Percentiles rank a stretch among this genome's conserved stretches.
phyloP scores from a whole-genome alignment of 1,139 yeast genomes.

The Fermentozyma sake region DNA sequence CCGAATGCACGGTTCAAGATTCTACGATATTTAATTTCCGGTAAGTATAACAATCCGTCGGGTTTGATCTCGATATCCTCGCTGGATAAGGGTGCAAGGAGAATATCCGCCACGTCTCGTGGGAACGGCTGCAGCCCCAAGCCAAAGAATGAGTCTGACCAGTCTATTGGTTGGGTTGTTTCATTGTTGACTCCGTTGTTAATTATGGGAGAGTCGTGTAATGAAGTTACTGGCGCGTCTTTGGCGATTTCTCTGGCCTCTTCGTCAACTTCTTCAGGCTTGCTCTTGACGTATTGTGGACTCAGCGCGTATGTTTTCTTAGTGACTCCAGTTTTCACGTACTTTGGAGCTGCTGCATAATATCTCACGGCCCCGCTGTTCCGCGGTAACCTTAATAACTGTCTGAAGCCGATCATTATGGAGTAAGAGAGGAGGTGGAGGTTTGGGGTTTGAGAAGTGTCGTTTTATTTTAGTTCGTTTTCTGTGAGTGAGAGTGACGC shows the following conservation, averaged over 20 bases:
- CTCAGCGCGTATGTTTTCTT: no score
- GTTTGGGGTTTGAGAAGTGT: no score
- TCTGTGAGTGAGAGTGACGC: no score
- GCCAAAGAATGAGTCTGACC: slow-evolving; percentile 81
- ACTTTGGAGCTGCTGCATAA: no score
- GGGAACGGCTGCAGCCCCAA: slow-evolving; percentile 75
- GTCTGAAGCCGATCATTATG: no score
- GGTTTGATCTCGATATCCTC: slow-evolving; percentile 91
- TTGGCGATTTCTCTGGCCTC: background rate
- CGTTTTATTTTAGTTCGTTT: no score
- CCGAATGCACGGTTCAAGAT: slow-evolving; percentile 88
- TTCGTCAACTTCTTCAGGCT: slow-evolving; percentile 1
- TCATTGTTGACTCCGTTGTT: no score
- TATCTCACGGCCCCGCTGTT: no score
- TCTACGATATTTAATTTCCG: slow-evolving; percentile 92
- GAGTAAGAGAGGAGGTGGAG: no score
- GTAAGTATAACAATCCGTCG: slow-evolving; percentile 85
- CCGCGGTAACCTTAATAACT: no score
- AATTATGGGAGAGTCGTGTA: slow-evolving; percentile 22
- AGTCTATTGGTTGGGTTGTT: slow-evolving; percentile 46
- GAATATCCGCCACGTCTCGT: slow-evolving; percentile 50
- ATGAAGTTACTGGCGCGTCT: no score
- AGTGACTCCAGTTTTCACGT: no score
- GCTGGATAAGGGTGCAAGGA: slow-evolving; percentile 56
- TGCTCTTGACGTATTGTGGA: slow-evolving; percentile 1